Percentiles rank a stretch among this genome's conserved stretches.
phyloP scores from a whole-genome alignment of 345 rosid genomes.

The Corchorus capsularis region DNA sequence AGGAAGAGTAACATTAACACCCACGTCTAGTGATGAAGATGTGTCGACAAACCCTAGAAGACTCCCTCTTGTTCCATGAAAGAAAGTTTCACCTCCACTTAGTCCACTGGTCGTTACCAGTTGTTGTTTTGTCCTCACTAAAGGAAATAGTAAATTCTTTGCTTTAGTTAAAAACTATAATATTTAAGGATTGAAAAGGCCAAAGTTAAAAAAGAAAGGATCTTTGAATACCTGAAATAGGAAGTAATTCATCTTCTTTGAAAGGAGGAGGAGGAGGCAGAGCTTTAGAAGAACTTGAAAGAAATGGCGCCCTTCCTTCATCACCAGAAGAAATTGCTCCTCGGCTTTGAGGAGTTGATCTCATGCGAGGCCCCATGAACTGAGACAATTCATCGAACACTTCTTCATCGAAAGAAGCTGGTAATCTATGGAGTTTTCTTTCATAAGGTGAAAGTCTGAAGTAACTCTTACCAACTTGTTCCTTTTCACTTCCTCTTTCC shows the following conservation, averaged over 20 bases:
- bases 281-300: conserved; percentile 30
- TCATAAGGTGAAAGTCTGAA: conserved; percentile 95
- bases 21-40: conserved; percentile 35
- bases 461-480: conserved; percentile 84
- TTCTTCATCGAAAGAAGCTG: conserved; percentile 97
- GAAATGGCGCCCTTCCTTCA: conserved; percentile 27
- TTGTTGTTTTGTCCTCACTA: conserved; percentile 72
- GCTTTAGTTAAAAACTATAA: neutral
- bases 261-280: conserved; percentile 66
- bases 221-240: conserved; percentile 38
- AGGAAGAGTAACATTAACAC: conserved; percentile 31
- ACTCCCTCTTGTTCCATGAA: conserved; percentile 39
- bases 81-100: conserved; percentile 37
- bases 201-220: conserved; percentile 3
- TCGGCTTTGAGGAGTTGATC: conserved; percentile 51
- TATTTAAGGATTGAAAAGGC: neutral
- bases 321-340: conserved; percentile 34
- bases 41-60: conserved; percentile 61
- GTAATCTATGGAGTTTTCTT: conserved; percentile 75
- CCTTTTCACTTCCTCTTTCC: conserved; percentile 82
- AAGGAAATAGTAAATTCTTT: neutral
- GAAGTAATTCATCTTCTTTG: conserved; percentile 51
- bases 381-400: conserved; percentile 90
- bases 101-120: conserved; percentile 50
- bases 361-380: conserved; percentile 86